Conservation (phyloP, 495 filamentous ascomycete genomes). For the Trichocladium uniseriatum region DNA sequence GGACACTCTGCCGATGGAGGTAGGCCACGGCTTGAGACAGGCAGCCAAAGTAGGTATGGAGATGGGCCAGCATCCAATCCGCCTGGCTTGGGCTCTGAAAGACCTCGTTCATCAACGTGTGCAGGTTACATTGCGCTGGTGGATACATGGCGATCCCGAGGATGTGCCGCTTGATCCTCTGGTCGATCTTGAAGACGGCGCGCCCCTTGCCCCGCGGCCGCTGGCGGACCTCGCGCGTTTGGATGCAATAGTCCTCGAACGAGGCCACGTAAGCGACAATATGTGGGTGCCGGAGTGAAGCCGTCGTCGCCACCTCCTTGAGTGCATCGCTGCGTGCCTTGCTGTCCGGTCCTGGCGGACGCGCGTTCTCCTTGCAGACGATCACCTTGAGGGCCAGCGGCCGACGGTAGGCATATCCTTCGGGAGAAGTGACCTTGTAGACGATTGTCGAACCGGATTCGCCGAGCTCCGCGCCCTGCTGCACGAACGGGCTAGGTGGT, state of each 20-base stretch:
- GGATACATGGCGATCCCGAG: conserved; percentile 31
- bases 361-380: conserved; percentile 20
- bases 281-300: conserved; percentile 22
- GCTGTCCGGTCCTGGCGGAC: conserved; percentile 23
- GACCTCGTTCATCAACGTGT: conserved; percentile 22
- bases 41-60: conserved; percentile 29
- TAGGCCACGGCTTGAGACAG: conserved; percentile 31
- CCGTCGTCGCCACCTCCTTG: conserved; percentile 25
- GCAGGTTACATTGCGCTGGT: conserved; percentile 23
- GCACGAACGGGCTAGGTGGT: conserved; percentile 19
- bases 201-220: conserved; percentile 2
- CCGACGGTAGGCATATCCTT: conserved; percentile 14
- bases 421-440: conserved; percentile 21
- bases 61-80: conserved; percentile 13
- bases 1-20: conserved; percentile 26
- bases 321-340: conserved; percentile 18
- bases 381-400: conserved; percentile 27
- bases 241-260: conserved; percentile 28
- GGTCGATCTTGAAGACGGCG: conserved; percentile 8
- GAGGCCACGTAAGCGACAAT: conserved; percentile 29
- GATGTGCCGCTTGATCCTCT: conserved; percentile 25
- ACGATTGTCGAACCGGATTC: conserved; percentile 26
- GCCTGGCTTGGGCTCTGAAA: conserved; percentile 5
- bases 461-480: conserved; percentile 17
- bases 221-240: conserved; percentile 8